Base-by-base conservation (phyloP, 345 rosid genomes). In the Acer saccharum region DNA sequence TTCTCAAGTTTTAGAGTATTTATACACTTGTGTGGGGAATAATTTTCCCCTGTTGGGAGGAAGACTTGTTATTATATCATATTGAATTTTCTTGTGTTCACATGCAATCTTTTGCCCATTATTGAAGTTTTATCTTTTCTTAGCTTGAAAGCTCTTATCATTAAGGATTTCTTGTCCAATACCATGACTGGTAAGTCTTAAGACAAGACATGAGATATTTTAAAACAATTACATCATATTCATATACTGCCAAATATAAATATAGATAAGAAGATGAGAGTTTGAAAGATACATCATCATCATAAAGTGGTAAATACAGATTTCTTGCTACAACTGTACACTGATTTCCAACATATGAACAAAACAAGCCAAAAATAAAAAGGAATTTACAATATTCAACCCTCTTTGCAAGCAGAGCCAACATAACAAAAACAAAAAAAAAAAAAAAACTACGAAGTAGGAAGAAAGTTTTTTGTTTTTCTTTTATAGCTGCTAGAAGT, bases 1-100 rank as follows among this genome's bases (percentile, higher is more conserved):
- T 76, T 58, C 64, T 62, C 65, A 72, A 64, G 64, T 60, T 68
- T 43, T 75, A 81, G 80, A 79, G 77, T 82, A 69, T 74, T 25
- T 58, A 8, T 77, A 32, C 50, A 67, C 52, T 54, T 72, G 69
- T 70, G 50, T 46, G 58, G 72, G 82, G 72, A 76, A 76, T 68
- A 55, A 74, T 76, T 71, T 80, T 55, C 78, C 70, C 41, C 35
- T 7, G 52, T 44, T 75, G 77, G 81, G 82, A 76, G 68, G 39
- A 35, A 35, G 39, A 35, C 39, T 35, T 35, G 39, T 35, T 35
- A 35, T 35, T 35, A 5, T 32, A 32, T 35, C 60, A 48, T 50
- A 44, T 72, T 41, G 76, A 71, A 48, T 72, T 73, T 74, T 74
- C 54, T 57, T 21, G 41, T 85, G 67, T 76, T 69, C 16, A 62